A percentile compares a stretch with the other conserved stretches of the same genome.
phyloP scores from a whole-genome alignment of 2,329 filamentous ascomycete genomes.

The Xylariaceae sp. region DNA sequence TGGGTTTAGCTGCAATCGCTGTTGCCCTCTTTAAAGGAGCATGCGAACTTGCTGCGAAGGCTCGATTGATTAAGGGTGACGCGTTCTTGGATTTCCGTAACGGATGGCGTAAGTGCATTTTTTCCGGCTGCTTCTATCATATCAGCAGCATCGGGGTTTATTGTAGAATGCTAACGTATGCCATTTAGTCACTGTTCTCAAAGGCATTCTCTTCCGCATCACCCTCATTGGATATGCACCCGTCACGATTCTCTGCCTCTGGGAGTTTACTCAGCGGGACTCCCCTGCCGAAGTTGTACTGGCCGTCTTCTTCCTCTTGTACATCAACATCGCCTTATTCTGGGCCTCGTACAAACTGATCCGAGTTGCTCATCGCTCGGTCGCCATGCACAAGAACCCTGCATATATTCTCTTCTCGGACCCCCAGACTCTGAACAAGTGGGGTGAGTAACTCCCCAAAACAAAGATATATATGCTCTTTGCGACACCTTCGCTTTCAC shows the following conservation, averaged over 20 bases:
- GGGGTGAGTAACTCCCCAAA: conserved; percentile 40
- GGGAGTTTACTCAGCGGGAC: conserved; percentile 85
- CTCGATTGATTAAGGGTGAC: conserved; percentile 73
- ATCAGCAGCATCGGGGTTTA: neutral
- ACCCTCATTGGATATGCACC: conserved; percentile 88
- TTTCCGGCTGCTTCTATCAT: neutral
- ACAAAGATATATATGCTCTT: neutral
- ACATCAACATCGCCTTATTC: conserved; percentile 68
- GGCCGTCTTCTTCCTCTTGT: conserved; percentile 82
- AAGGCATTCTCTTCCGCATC: conserved; percentile 88
- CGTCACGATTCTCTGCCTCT: conserved; percentile 83
- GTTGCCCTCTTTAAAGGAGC: conserved; percentile 76
- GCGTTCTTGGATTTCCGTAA: conserved; percentile 92
- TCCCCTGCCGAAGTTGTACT: conserved; percentile 82
- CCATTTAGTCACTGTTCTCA: conserved; percentile 64
- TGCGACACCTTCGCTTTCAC: neutral
- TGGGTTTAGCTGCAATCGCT: conserved; percentile 65
- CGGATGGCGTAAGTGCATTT: conserved; percentile 58
- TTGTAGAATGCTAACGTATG: conserved; percentile 8
- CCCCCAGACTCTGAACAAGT: conserved; percentile 90
- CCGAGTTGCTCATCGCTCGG: conserved; percentile 79
- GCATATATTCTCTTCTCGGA: conserved; percentile 97
- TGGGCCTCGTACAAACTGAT: conserved; percentile 92
- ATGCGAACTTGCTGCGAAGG: conserved; percentile 70
- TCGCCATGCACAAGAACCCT: conserved; percentile 89